phyloP scores from a whole-genome alignment of 2,329 filamentous ascomycete species.

The Microdochium bolleyi region DNA sequence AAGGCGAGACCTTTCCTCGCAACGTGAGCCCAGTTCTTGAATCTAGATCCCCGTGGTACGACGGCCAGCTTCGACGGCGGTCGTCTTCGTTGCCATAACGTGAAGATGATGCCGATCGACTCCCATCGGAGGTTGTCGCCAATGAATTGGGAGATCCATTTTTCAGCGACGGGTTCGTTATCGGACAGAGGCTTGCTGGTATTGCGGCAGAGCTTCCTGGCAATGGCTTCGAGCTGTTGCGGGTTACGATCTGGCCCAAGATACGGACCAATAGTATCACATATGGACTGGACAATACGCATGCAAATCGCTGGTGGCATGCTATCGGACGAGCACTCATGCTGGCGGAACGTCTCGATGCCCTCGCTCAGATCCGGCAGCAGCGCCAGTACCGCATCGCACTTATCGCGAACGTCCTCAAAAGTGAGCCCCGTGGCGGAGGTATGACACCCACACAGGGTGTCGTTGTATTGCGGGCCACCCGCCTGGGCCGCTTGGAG shows the following conservation, averaged over 20 bases:
- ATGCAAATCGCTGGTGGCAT: conserved; percentile 22
- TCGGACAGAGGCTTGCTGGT: conserved; percentile 26
- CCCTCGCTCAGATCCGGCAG: conserved; percentile 20
- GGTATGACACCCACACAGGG: background rate
- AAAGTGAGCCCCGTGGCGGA: conserved; percentile 1
- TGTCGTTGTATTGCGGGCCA: conserved; percentile 1
- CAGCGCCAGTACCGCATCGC: conserved; percentile 26
- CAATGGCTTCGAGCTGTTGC: conserved; percentile 25
- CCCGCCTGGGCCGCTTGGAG: background rate
- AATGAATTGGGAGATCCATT: conserved; percentile 30
- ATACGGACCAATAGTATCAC: conserved; percentile 19
- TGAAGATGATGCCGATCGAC: conserved; percentile 28
- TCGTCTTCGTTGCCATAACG: conserved; percentile 1
- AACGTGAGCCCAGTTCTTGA: conserved; percentile 2
- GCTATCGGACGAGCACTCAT: conserved; percentile 13
- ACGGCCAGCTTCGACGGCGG: background rate
- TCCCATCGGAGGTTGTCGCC: conserved; percentile 33
- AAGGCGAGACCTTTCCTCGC: conserved; percentile 4
- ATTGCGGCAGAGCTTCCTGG: conserved; percentile 25
- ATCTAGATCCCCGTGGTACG: background rate
- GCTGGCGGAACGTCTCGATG: conserved; percentile 10
- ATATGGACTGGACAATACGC: conserved; percentile 21
- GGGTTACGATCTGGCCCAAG: conserved; percentile 15
- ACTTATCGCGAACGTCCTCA: conserved; percentile 22
- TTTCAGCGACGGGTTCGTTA: conserved; percentile 20